Evolutionary conservation across 2,329 filamentous ascomycete species (phyloP), one percentile per base, ranked within the genome.

Genomic region (Periglandula ipomoeae): DNA sequence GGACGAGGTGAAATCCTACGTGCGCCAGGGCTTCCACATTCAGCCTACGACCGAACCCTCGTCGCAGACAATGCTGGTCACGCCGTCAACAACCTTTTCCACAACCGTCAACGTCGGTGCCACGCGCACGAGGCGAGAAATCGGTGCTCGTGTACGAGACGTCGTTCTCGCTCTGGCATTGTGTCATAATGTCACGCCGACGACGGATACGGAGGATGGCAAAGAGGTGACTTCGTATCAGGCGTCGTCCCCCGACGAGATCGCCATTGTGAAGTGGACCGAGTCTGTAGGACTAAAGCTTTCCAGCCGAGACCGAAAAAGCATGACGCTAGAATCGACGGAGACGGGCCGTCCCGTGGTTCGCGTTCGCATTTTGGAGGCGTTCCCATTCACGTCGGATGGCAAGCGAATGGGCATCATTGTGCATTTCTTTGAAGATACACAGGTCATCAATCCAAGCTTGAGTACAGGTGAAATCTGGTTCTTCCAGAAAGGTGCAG

Each of bases 361-460:
- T 23, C 84, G 84, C 22, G 91, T 95, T 23, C 82, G 84, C 48
- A 94, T 98, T 44, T 75, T 97, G 4, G 91, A 97, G 40, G 82
- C 97, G 2, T 98, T 98, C 59, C 94, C 94, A 0, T 98, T 98
- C 64, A 98, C 93, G 0, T 96, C 90, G 0, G 93, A 97, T 56
- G 91, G 91, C 56, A 98, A 98, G 69, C 82, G 93, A 46, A 98
- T 98, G 93, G 93, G 94, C 9, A 91, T 98, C 51, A 84, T 98
- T 52, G 88, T 96, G 19, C 85, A 90, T 56, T 96, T 97, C 60
- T 75, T 83, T 24, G 78, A 84, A 13, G 72, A 73, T 27, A 23
- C 58, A 20, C 72, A 73, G 1, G 69, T 76, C 2, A 63, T 75
- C 3, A 71, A 75, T 1, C 68, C 71, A 0, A 67, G 70, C 35